Evolutionary conservation across 2,329 filamentous ascomycete species (phyloP), one percentile per base, ranked within the genome.

Genomic region (Immersiporthe knoxdaviesiana): DNA sequence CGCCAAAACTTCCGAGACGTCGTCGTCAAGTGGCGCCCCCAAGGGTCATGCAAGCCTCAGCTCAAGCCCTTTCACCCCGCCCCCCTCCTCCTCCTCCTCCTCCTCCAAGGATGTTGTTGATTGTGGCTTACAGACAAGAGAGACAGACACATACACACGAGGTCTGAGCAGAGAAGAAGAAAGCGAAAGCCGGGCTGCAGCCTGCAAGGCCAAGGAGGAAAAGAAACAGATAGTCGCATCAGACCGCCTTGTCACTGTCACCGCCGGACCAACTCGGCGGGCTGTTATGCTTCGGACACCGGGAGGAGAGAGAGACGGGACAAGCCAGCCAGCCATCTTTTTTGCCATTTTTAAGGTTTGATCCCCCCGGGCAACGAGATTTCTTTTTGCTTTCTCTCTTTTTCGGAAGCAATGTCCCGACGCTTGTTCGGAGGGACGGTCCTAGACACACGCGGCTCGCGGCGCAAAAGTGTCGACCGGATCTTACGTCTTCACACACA

Each of bases 281-380:
- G 37, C 59, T 44, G 11, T 61, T 47, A 30, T 62, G 58, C 30
- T 32, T 59, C 65, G 58, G 66, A 63, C 32, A 50, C 27, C 66
- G 44, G 44, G 16, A 30, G 8, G 35, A 35, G 66, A 54, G 24
- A 35, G 35, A 35, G 66, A 54, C 35, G 24, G 39, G 30, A 37
- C 4, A 18, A 39, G 12, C 64, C 50, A 47, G 18, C 44, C 44
- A 47, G 44, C 52, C 18, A 47, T n/a, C n/a, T n/a, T n/a, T n/a
- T n/a, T n/a, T 8, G 35, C 35, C 35, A 35, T n/a, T 21, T 7
- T 50, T 50, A 2, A 16, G 6, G 24, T 30, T 16, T 18, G 4
- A 8, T 18, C 7, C 24, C 11, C n/a, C n/a, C 4, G 52, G 52
- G 27, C 52, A 56, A 18, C 52, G 24, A 32, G 2, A 27, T 56